These are phyloP conservation scores for Penicillium olsonii DNA, from an alignment of 2,329 filamentous ascomycete genomes.

Conservation along the genomic window DNA sequence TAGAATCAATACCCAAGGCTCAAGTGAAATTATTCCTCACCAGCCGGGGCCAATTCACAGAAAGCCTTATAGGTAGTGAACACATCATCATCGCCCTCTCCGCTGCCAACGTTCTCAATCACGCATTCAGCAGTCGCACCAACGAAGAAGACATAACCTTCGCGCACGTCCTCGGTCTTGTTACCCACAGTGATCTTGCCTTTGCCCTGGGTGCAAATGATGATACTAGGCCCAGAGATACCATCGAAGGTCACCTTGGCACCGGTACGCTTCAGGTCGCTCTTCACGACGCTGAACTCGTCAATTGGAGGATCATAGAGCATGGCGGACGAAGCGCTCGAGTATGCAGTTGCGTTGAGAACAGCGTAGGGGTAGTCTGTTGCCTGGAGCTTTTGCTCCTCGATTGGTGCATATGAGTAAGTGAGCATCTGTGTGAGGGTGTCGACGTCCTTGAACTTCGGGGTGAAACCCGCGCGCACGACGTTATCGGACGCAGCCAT, in stretches of 20 bases:
- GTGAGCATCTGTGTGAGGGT: slow-evolving; percentile 90
- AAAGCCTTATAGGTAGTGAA: slow-evolving; percentile 93
- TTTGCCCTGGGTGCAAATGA: slow-evolving; percentile 83
- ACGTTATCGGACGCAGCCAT: slow-evolving; percentile 99
- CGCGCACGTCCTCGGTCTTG: slow-evolving; percentile 72
- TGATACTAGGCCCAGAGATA: slow-evolving; percentile 83
- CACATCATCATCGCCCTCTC: slow-evolving; percentile 61
- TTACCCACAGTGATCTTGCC: slow-evolving; percentile 84
- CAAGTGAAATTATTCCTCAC: slow-evolving; percentile 43
- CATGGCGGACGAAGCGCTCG: slow-evolving; percentile 67
- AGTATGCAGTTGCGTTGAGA: slow-evolving; percentile 79
- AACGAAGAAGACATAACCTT: slow-evolving; percentile 79
- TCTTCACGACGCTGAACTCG: slow-evolving; percentile 88
- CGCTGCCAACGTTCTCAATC: slow-evolving; percentile 64
- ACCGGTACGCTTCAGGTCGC: slow-evolving; percentile 67
- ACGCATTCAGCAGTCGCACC: slow-evolving; percentile 84
- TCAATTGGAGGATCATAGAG: slow-evolving; percentile 96
- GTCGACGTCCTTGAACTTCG: slow-evolving; percentile 95
- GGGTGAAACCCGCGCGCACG: slow-evolving; percentile 93
- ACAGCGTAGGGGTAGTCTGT: slow-evolving; percentile 82
- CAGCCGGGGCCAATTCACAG: slow-evolving; percentile 71
- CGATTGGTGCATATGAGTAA: slow-evolving; percentile 91
- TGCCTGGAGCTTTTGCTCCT: slow-evolving; percentile 89
- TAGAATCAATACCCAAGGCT: slow-evolving; percentile 27
- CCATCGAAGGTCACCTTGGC: slow-evolving; percentile 87